A percentile compares a stretch with the other conserved stretches of the same genome.
Evolutionary conservation across 2,329 filamentous ascomycete genomes (phyloP).

Genomic region (Alternaria incomplexa): DNA sequence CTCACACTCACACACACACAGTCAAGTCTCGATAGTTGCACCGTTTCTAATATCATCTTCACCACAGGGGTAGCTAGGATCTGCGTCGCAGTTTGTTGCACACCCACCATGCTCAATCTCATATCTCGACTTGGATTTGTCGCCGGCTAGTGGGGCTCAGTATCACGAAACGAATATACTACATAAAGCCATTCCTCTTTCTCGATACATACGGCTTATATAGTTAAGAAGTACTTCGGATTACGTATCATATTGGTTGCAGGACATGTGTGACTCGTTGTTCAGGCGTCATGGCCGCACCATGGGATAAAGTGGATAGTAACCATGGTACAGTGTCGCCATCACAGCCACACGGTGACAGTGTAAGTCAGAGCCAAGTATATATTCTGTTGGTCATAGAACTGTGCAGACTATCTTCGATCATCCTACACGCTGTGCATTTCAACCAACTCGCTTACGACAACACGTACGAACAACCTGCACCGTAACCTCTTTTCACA

Average conservation of each 20-base stretch:
- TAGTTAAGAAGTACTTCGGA: not conserved
- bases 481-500: not conserved
- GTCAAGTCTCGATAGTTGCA: not conserved
- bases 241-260: not conserved
- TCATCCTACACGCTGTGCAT: no score
- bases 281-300: not conserved
- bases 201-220: not conserved
- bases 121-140: not conserved
- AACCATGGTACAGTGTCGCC: not conserved
- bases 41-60: no score
- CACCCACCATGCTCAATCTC: not conserved
- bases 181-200: not conserved
- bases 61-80: no score
- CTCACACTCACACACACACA: not conserved
- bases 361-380: not conserved
- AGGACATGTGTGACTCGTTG: not conserved
- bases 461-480: not conserved
- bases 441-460: no score
- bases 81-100: not conserved
- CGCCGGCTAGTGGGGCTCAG: not conserved
- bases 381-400: not conserved
- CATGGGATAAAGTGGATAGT: not conserved
- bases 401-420: no score
- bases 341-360: fast-evolving
- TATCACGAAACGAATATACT: not conserved